Base-by-base conservation (phyloP, 495 filamentous ascomycete species). In the Clohesyomyces aquaticus region DNA sequence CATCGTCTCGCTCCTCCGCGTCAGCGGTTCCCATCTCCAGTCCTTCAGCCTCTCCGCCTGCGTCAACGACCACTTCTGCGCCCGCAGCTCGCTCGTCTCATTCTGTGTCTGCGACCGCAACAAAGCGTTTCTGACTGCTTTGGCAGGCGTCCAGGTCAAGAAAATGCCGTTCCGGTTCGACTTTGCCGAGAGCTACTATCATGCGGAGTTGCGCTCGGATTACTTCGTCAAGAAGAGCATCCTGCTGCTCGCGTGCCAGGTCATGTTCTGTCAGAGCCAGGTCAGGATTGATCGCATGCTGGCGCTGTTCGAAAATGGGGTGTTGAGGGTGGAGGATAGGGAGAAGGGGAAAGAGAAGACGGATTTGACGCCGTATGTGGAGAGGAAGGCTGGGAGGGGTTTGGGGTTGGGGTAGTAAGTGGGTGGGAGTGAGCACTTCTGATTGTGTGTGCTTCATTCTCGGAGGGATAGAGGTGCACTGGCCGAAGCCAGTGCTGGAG, bases 201-300 rank as follows among this genome's bases (percentile, higher is more conserved):
- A 35, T 19, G 26, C 23, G 6, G 22, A 1, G 19, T 27, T 65
- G 1, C 12, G 16, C 1, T 45, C 45, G 21, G 54, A 11, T 12
- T 6, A 35, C 1, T 59, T 65, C 32, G 25, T 32, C 46, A 45
- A 12, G 18, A 51, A 25, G 45, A 58, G 61, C 23, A 58, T 58
- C 41, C 27, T 58, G 47, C 16, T 59, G 46, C 23, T 58, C 32
- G 55, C 61, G 45, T 65, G 61, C 21, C 61, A 52, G 46, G 45
- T 58, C 22, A 58, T 65, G 53, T 65, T 63, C 16, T 56, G 52
- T 28, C 60, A 63, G 51, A 63, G 60, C 29, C 61, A 56, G 32
- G 10, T 52, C 11, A 25, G 54, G 21, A 43, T 65, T 29, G 19
- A 28, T 18, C 4, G 21, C 1, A 26, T 65, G 54, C 14, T 65